These are phyloP conservation scores for Acephala macrosclerotiorum DNA, from an alignment of 2,329 filamentous ascomycete genomes.

Conservation along the genomic window DNA sequence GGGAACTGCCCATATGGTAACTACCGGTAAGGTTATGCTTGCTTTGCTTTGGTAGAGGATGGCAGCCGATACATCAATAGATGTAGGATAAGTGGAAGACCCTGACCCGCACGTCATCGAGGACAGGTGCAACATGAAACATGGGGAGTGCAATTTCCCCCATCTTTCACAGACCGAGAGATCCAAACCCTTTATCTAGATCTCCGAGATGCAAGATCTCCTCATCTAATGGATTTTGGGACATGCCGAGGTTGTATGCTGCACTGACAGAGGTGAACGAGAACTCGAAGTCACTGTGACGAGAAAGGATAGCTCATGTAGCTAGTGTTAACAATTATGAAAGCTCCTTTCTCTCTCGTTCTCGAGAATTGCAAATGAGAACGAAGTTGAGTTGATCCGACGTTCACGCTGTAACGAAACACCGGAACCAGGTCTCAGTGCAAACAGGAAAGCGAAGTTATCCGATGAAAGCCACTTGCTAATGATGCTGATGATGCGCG, in stretches of 20 bases:
- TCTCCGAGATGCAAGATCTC: no score
- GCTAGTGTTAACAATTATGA: no score
- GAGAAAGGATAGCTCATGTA: no score
- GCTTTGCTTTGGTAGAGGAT: not conserved
- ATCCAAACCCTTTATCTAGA: no score
- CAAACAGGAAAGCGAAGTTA: not conserved
- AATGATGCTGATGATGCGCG: not conserved
- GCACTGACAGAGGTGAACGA: not conserved
- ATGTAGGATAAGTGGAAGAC: not conserved
- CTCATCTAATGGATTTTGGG: no score
- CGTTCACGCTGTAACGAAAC: not conserved
- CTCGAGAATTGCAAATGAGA: no score
- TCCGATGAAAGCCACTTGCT: not conserved
- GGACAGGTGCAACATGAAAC: not conserved
- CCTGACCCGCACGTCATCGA: not conserved
- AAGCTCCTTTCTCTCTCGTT: no score
- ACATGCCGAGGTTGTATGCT: no score
- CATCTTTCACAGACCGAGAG: not conserved
- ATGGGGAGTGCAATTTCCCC: not conserved
- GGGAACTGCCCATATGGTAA: not conserved
- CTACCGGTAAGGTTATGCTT: not conserved
- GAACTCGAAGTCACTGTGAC: not conserved
- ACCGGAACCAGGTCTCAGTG: not conserved
- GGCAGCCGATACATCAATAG: not conserved
- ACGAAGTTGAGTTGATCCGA: no score